Evolutionary conservation across 176 grass and related monocot genomes (phyloP).

Genomic region (Dactylis glomerata): DNA sequence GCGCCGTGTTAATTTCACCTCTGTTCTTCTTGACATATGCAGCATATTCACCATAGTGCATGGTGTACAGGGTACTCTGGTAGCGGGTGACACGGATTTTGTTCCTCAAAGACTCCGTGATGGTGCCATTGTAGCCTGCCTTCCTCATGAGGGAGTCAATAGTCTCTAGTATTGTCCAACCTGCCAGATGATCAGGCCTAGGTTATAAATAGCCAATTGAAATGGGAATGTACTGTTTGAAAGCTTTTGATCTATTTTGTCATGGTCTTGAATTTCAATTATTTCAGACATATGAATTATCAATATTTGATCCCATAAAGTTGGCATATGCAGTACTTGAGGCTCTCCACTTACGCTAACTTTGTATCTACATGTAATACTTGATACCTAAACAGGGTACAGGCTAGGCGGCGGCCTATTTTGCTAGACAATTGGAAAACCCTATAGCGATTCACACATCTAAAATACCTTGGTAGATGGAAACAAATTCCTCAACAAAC

Average conservation of each 20-base stretch:
- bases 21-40: slow-evolving; percentile 79
- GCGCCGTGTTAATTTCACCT: slow-evolving; percentile 51
- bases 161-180: slow-evolving; percentile 82
- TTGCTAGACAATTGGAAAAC: not conserved
- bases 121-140: slow-evolving; percentile 74
- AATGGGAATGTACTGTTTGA: not conserved
- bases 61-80: slow-evolving; percentile 86
- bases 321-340: not conserved
- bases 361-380: not conserved
- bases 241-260: not conserved
- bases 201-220: not conserved
- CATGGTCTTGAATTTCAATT: not conserved
- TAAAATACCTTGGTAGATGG: not conserved
- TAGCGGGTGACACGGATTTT: slow-evolving; percentile 80
- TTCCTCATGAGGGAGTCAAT: slow-evolving; percentile 97
- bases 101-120: slow-evolving; percentile 72
- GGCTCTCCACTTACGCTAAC: not conserved
- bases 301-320: not conserved
- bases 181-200: slow-evolving; percentile 32
- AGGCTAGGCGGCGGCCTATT: not conserved
- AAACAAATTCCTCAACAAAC: slow-evolving; percentile 11
- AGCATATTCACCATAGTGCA: slow-evolving; percentile 83
- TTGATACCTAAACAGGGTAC: not conserved
- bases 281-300: not conserved
- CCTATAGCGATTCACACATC: not conserved